Evolutionary conservation across 2,329 filamentous ascomycete species (phyloP).

Genomic region (Phialophora chinensis): DNA sequence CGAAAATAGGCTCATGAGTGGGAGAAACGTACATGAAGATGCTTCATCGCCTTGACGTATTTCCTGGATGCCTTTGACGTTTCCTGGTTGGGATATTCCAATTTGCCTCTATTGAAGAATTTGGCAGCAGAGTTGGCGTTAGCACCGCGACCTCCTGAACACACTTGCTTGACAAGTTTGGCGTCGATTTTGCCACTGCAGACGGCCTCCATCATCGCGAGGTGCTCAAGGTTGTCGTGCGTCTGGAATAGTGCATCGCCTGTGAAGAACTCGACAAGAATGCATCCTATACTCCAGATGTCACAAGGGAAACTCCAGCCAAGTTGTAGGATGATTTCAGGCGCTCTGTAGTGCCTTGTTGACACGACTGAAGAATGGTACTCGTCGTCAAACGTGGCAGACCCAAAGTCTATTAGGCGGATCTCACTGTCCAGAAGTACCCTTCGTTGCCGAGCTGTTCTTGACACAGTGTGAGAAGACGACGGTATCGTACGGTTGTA

Average conservation of each 20-base stretch:
- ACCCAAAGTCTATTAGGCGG: slow-evolving; percentile 70
- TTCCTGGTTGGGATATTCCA: slow-evolving; percentile 68
- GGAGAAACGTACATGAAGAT: slow-evolving; percentile 57
- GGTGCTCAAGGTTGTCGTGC: slow-evolving; percentile 70
- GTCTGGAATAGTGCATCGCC: slow-evolving; percentile 72
- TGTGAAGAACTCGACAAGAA: slow-evolving; percentile 71
- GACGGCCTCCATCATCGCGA: slow-evolving; percentile 72
- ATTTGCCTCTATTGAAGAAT: slow-evolving; percentile 63
- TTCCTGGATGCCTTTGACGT: slow-evolving; percentile 68
- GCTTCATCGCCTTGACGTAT: slow-evolving; percentile 73
- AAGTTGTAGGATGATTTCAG: slow-evolving; percentile 70
- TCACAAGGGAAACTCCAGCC: slow-evolving; percentile 73
- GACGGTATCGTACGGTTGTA: slow-evolving; percentile 72
- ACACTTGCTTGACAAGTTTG: slow-evolving; percentile 60
- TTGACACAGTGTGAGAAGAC: slow-evolving; percentile 63
- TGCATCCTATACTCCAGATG: slow-evolving; percentile 73
- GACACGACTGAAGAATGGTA: slow-evolving; percentile 72
- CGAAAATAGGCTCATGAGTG: neutral
- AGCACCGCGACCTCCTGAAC: slow-evolving; percentile 54
- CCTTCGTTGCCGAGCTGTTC: slow-evolving; percentile 66
- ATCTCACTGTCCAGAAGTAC: slow-evolving; percentile 71
- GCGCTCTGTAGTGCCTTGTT: slow-evolving; percentile 69
- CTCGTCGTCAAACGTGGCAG: slow-evolving; percentile 71
- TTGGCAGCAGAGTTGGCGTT: slow-evolving; percentile 61
- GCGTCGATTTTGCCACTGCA: slow-evolving; percentile 63